Conservation (phyloP, 306 rosid genomes). For the Geum urbanum region DNA sequence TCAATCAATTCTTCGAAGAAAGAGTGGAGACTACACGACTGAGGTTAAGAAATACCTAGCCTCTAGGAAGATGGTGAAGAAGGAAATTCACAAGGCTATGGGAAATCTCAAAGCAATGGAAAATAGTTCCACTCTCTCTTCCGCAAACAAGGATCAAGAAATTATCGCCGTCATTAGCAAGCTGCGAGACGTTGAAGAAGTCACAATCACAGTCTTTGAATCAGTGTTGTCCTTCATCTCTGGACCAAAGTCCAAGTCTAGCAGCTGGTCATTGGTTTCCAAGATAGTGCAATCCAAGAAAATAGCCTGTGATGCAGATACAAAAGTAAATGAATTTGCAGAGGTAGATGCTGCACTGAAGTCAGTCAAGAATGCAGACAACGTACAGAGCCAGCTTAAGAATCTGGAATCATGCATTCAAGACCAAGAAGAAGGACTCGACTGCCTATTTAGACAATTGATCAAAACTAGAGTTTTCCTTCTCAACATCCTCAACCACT, state of each 20-base stretch:
- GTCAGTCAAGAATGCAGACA: not conserved
- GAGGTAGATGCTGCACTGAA: conserved; percentile 1
- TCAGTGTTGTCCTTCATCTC: conserved; percentile 29
- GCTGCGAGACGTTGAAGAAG: conserved; percentile 24
- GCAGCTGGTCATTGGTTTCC: conserved; percentile 21
- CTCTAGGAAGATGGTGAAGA: conserved; percentile 31
- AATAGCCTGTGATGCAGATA: conserved; percentile 8
- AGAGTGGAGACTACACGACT: conserved; percentile 5
- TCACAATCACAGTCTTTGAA: conserved; percentile 14
- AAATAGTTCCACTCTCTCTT: not conserved
- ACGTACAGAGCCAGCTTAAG: not conserved
- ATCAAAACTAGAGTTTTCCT: conserved; percentile 32
- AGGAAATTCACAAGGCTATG: conserved; percentile 22
- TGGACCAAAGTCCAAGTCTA: conserved; percentile 14
- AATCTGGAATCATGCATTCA: conserved; percentile 13
- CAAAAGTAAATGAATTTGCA: conserved; percentile 17
- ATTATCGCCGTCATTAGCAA: not conserved
- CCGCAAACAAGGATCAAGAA: not conserved
- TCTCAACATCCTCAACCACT: conserved; percentile 36
- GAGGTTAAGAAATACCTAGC: conserved; percentile 21
- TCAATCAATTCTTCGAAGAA: conserved; percentile 17
- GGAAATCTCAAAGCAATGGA: not conserved
- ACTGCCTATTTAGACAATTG: conserved; percentile 8
- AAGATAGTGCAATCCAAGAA: conserved; percentile 6
- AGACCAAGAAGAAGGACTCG: conserved; percentile 6